Base-by-base conservation (phyloP, 768 basidiomycete genomes). In the Cystofilobasidium bisporidii region DNA sequence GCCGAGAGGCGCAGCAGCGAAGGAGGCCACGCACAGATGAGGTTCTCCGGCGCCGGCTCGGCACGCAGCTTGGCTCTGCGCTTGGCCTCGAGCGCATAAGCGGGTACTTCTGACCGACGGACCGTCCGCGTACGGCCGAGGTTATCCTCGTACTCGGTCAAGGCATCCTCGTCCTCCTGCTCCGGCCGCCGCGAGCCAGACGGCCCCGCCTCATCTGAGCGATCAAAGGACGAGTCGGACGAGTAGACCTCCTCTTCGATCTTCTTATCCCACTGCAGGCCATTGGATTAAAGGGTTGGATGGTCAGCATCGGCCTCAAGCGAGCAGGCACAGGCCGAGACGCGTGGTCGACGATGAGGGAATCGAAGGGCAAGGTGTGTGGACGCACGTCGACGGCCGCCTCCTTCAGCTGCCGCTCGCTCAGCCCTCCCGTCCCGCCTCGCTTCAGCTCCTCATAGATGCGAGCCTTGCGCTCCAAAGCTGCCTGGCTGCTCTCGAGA, bases 141-240 rank as follows among this genome's bases (percentile, higher is more conserved):
- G 73, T 91, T 90, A 71, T 92, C 90, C 74, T 87, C 84, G 68
- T 90, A 91, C 75, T 91, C 90, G 8, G 91, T 81, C 36, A 90
- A 78, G 15, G 88, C 88, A 71, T 91, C 89, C 65, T 85, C 81
- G 43, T 45, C 55, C 10, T 30, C 58, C 43, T 69, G 74, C 24
- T 8, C 43, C 4, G 17, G 43, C 43, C 70, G 74, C 20, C 75
- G 76, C 6, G 79, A 76, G 72, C 76, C 76, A 0, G 88, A 81
- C 4, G 81, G 82, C 70, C 85, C 70, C n/a, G 87, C 87, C 74
- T 90, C 89, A 73, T 89, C 88, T 50, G 87, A 87, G 67, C 86
- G 87, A 65, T 87, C 86, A 11, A 83, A 59, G 24, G 59, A 53
- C 18, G 53, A 59, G 36, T 47, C 58, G 41, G 50, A 65, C 69